Conservation (phyloP, 306 rosid genomes). For the Vicia villosa region DNA sequence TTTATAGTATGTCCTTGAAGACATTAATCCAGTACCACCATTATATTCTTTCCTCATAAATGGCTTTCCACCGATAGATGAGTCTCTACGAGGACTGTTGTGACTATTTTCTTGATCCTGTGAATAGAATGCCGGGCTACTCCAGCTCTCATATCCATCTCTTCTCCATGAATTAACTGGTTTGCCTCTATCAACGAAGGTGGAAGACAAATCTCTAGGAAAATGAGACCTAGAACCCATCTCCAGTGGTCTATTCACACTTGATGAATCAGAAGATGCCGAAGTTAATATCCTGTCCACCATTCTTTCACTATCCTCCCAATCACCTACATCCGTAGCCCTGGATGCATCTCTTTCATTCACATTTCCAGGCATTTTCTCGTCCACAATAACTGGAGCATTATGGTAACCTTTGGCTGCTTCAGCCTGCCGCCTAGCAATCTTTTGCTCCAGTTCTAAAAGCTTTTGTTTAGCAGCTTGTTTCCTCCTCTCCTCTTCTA, state of each 20-base stretch:
- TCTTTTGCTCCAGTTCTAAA: slow-evolving; percentile 85
- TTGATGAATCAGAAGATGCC: slow-evolving; percentile 81
- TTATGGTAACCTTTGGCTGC: slow-evolving; percentile 44
- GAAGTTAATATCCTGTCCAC: slow-evolving; percentile 82
- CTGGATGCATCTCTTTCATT: slow-evolving; percentile 63
- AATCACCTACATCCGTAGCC: slow-evolving; percentile 65
- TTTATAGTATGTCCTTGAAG: slow-evolving; percentile 59
- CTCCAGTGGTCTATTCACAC: slow-evolving; percentile 68
- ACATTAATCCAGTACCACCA: slow-evolving; percentile 58
- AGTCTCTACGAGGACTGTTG: slow-evolving; percentile 57
- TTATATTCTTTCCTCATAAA: slow-evolving; percentile 66
- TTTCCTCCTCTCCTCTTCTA: slow-evolving; percentile 94
- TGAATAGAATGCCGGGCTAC: slow-evolving; percentile 51
- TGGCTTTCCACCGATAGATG: slow-evolving; percentile 62
- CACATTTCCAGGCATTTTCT: slow-evolving; percentile 43
- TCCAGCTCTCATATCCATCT: slow-evolving; percentile 73
- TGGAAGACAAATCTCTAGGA: slow-evolving; percentile 59
- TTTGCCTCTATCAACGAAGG: slow-evolving; percentile 69
- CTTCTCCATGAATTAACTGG: slow-evolving; percentile 77
- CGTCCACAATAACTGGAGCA: slow-evolving; percentile 52
- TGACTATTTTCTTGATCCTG: slow-evolving; percentile 67
- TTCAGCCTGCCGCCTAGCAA: slow-evolving; percentile 86
- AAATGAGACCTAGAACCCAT: slow-evolving; percentile 65
- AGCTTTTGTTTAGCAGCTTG: slow-evolving; percentile 94
- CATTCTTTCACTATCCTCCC: slow-evolving; percentile 97